phyloP scores from a whole-genome alignment of 2,329 filamentous ascomycete genomes.

The Claviceps sp. region DNA sequence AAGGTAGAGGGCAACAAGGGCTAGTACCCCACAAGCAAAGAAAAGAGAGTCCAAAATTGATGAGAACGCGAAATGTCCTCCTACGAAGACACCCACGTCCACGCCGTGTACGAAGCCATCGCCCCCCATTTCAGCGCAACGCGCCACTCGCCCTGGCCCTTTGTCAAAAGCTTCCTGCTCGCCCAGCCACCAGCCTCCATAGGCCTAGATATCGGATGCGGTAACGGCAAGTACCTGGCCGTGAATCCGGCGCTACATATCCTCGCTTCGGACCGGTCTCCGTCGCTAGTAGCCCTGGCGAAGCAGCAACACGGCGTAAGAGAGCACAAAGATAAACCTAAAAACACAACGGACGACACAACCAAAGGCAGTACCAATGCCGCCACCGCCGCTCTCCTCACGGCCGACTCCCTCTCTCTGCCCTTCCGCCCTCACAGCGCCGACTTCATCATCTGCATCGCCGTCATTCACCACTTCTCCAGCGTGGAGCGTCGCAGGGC shows the following conservation, averaged over 20 bases:
- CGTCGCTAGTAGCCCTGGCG: slow-evolving; percentile 39
- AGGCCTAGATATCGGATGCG: slow-evolving; percentile 85
- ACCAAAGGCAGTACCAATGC: slow-evolving; percentile 21
- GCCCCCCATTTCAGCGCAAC: slow-evolving; percentile 75
- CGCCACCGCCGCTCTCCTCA: slow-evolving; percentile 43
- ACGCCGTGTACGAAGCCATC: slow-evolving; percentile 81
- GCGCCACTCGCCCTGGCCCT: slow-evolving; percentile 78
- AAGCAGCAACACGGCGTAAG: not conserved
- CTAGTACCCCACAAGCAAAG: not conserved
- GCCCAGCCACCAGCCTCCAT: slow-evolving; percentile 55
- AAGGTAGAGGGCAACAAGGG: no score
- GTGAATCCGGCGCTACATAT: slow-evolving; percentile 70
- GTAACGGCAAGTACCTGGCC: slow-evolving; percentile 88
- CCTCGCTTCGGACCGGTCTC: slow-evolving; percentile 71
- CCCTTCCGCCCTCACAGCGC: slow-evolving; percentile 50
- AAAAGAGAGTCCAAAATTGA: not conserved
- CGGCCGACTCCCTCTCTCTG: slow-evolving; percentile 73
- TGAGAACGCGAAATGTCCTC: slow-evolving; percentile 10
- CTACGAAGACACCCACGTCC: slow-evolving; percentile 82
- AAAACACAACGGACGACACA: not conserved
- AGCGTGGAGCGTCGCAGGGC: slow-evolving; percentile 59
- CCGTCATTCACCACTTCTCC: slow-evolving; percentile 86
- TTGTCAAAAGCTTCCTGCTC: slow-evolving; percentile 67
- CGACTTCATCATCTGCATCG: slow-evolving; percentile 90
- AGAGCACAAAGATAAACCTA: not conserved